Base-by-base conservation (phyloP, 345 rosid genomes). In the Sisymbrium irio region DNA sequence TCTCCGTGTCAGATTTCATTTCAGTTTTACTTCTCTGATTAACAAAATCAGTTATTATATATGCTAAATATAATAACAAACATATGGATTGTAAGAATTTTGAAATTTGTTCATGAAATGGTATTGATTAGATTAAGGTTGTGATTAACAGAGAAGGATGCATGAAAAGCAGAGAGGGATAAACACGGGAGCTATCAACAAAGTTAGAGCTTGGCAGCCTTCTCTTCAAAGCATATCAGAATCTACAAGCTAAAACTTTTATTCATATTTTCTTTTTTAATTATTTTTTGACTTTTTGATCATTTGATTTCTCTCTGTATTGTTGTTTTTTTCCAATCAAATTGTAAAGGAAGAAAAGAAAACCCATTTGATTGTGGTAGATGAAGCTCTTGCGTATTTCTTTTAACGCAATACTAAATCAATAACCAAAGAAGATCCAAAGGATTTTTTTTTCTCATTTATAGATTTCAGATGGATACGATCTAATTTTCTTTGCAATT, bases 141-240 rank as follows among this genome's bases (percentile, higher is more conserved):
- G 1, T 53, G 27, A 13, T 54, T 6, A 60, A 68, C 64, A 75
- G 79, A 53, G 51, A 54, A 61, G 2, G 58, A 33, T 60, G 1
- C 15, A 68, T 61, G 74, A 76, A 37, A 69, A 64, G 35, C 72
- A 77, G 80, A 70, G 72, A 64, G 59, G 67, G 32, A 30, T 28
- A 58, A 56, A 70, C 37, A 42, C 30, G 40, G 74, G 70, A 41
- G 75, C 50, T 51, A 44, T 18, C 51, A 55, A 36, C 25, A 71
- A 77, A 71, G 62, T 47, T 40, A 77, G 63, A 77, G 62, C 72
- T 64, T 77, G 80, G 80, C 80, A 77, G 54, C 80, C 80, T 62
- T 77, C 80, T 57, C 80, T 77, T 57, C 76, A 71, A 50, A 77
- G 80, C 77, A 77, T 77, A 1, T 57, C 77, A 49, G 80, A 77